Evolutionary conservation across 208 protist genomes (phyloP).

Genomic region (Leishmania arabica): DNA sequence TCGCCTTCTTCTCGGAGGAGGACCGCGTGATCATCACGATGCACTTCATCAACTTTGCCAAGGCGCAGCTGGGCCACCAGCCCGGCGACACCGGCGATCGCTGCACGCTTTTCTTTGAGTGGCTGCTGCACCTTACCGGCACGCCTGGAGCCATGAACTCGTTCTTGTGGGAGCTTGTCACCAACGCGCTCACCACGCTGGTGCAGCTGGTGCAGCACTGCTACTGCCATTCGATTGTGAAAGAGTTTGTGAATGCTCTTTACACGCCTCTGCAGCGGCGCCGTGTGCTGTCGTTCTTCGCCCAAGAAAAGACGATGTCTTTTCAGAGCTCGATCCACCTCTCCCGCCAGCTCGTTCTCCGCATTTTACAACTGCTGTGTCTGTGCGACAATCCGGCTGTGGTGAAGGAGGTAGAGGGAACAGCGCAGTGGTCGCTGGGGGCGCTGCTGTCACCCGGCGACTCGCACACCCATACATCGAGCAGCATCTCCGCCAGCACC

Average conservation of each 20-base stretch:
- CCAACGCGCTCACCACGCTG: slow-evolving; percentile 38
- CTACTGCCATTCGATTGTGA: slow-evolving; percentile 48
- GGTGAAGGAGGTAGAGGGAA: slow-evolving; percentile 42
- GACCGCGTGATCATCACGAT: slow-evolving; percentile 65
- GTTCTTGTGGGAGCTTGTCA: slow-evolving; percentile 63
- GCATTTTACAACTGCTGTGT: slow-evolving; percentile 53
- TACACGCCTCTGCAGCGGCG: slow-evolving; percentile 48
- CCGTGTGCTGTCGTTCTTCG: slow-evolving; percentile 53
- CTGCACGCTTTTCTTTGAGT: slow-evolving; percentile 68
- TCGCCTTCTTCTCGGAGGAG: slow-evolving; percentile 46
- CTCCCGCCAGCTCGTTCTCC: slow-evolving; percentile 39
- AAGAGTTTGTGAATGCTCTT: slow-evolving; percentile 47
- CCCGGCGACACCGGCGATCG: slow-evolving; percentile 41
- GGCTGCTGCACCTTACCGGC: slow-evolving; percentile 50
- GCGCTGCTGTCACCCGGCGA: slow-evolving; percentile 10
- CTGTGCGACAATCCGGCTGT: slow-evolving; percentile 51
- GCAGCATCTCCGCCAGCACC: slow-evolving; percentile 1
- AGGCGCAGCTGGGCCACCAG: slow-evolving; percentile 57
- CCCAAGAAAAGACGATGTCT: slow-evolving; percentile 46
- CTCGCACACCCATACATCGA: slow-evolving; percentile 1
- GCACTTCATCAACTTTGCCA: slow-evolving; percentile 47
- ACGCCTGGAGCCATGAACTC: slow-evolving; percentile 43
- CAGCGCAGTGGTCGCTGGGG: slow-evolving; percentile 41
- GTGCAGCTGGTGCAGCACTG: slow-evolving; percentile 53
- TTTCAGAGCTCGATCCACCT: slow-evolving; percentile 58